These are phyloP conservation scores for Vickermania ingenoplastis DNA, from an alignment of 208 protist genomes.

Conservation along the genomic window DNA sequence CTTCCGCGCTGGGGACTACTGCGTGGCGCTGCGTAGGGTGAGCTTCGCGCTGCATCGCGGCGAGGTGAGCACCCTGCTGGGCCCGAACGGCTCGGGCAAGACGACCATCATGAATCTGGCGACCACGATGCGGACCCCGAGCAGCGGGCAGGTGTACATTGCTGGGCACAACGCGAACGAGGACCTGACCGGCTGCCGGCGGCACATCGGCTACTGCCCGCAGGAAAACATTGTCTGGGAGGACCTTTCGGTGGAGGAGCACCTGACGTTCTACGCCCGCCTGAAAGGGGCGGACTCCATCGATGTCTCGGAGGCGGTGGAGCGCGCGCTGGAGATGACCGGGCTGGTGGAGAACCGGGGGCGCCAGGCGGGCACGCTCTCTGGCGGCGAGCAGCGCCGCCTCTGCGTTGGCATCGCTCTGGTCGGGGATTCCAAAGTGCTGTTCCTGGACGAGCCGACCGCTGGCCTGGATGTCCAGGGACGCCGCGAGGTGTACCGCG, in stretches of 20 bases:
- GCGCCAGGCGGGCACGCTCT: conserved; percentile 33
- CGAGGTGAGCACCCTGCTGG: conserved; percentile 70
- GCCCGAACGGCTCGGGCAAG: too few species aligned
- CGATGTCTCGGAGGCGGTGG: conserved; percentile 35
- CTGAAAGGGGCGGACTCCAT: conserved; percentile 65
- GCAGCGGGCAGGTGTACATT: conserved; percentile 60
- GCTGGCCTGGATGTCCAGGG: conserved; percentile 82
- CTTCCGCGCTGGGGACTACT: conserved; percentile 31
- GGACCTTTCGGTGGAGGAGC: conserved; percentile 85
- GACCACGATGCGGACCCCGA: conserved; percentile 57
- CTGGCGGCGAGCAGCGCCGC: conserved; percentile 73
- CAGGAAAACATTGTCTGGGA: conserved; percentile 91
- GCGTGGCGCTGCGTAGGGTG: conserved; percentile 51
- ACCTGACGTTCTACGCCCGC: conserved; percentile 88
- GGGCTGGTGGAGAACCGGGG: conserved; percentile 51
- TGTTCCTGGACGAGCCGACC: too few species aligned
- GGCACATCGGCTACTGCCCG: conserved; percentile 90
- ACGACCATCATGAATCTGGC: conserved; percentile 67
- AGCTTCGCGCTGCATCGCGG: conserved; percentile 57
- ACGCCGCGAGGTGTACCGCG: conserved; percentile 62
- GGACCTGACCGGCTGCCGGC: conserved; percentile 50
- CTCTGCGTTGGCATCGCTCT: conserved; percentile 81
- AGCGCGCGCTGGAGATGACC: conserved; percentile 37
- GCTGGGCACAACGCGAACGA: conserved; percentile 31
- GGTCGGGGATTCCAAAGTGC: conserved; percentile 54